Base-by-base conservation (phyloP, 2,329 filamentous ascomycete genomes). In the Claviceps capensis region DNA sequence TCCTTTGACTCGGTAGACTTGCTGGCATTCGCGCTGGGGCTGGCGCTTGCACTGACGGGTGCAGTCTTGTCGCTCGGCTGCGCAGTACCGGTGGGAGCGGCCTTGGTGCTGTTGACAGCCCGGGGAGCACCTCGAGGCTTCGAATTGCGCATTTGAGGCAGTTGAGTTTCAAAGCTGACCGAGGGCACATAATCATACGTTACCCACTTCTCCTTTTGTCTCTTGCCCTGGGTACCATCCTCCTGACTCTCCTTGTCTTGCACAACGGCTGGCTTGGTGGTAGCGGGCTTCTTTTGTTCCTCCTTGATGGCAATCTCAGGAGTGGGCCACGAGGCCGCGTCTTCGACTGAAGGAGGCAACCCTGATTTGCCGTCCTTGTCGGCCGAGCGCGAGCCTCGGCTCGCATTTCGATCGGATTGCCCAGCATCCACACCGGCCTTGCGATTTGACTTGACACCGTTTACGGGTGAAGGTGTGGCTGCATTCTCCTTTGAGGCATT, bases 251-350 rank as follows among this genome's bases (percentile, higher is more conserved):
- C 83, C 47, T 83, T 79, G 55, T 87, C 83, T 46, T 81, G 75
- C 13, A 76, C 74, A 22, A 79, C 72, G 36, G 72, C 68, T 50
- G 72, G 70, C 66, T 88, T 88, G 52, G 83, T 76, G 1, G 51
- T 47, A 4, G 23, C 38, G 8, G 74, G 69, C 66, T 88, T 89
- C 62, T 83, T 83, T 69, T 86, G 87, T 55, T 86, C 79, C 59
- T 93, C 88, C 57, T 75, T 72, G 46, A 68, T 67, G 48, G 83
- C 82, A 50, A 84, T 80, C 59, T 95, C 88, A 0, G 89, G 89
- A 2, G 91, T 97, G 16, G 93, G 93, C 93, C 93, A 98, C 19
- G 82, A 82, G 50, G 81, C 73, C 48, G 87, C 77, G 66, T 97
- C 90, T 53, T 79, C 82, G 47, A 88, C 84, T 2, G 86, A 76